Percentiles rank a stretch among this genome's conserved stretches.
Conservation (phyloP, 805 yeast genomes). For the Metschnikowia amazonensis region DNA sequence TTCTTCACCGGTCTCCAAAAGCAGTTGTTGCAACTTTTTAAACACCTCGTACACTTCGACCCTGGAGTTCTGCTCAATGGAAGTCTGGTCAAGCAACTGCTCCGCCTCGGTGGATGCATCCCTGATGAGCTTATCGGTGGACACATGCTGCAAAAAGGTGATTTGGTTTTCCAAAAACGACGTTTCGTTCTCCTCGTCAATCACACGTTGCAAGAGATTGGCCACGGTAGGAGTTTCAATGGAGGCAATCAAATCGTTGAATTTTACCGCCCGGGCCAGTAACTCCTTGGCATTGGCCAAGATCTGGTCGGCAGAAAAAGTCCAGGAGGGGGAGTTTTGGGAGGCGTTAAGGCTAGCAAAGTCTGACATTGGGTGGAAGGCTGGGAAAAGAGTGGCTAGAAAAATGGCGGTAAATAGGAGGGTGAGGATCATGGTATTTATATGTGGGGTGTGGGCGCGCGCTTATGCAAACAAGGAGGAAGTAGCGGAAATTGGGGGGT, state of each 20-base stretch:
- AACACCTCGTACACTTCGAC: conserved; percentile 60
- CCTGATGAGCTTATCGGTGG: conserved; percentile 58
- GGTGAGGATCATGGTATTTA: conserved; percentile 1
- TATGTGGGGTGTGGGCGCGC: not conserved
- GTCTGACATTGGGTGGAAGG: not conserved
- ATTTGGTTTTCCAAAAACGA: conserved; percentile 47
- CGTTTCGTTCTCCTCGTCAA: conserved; percentile 48
- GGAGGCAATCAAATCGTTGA: conserved; percentile 54
- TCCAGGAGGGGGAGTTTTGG: conserved; percentile 48
- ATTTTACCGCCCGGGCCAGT: conserved; percentile 39
- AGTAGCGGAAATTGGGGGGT: too few relatives aligned
- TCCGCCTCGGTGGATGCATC: conserved; percentile 68
- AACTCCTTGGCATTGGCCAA: conserved; percentile 33
- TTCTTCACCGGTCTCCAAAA: conserved; percentile 20
- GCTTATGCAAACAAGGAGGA: not conserved
- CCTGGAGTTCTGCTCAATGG: conserved; percentile 63
- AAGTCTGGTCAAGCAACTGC: conserved; percentile 49
- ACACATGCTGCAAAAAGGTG: conserved; percentile 70
- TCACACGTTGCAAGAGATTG: conserved; percentile 50
- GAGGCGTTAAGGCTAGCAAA: conserved; percentile 2
- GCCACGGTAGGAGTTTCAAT: conserved; percentile 52
- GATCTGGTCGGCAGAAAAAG: conserved; percentile 51
- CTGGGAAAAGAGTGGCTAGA: not conserved
- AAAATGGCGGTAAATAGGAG: not conserved
- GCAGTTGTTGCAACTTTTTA: conserved; percentile 45